phyloP scores from a whole-genome alignment of 441 rosid genomes.

The Rhodomyrtus psidioides region DNA sequence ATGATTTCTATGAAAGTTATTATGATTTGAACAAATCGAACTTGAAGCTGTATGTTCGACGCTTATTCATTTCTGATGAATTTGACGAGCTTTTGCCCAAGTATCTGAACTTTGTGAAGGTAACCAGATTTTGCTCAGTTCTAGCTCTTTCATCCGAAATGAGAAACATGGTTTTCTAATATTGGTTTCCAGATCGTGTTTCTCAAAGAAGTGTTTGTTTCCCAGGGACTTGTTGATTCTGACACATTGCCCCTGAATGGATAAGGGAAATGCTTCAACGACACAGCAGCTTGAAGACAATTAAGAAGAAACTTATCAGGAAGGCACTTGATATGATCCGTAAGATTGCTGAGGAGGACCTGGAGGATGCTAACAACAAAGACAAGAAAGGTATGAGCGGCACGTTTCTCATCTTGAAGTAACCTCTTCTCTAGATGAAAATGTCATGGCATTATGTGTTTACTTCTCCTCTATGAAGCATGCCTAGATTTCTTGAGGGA shows the following conservation, averaged over 20 bases:
- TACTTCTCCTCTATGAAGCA: not conserved
- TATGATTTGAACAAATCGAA: conserved; percentile 77
- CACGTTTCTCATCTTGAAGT: not conserved
- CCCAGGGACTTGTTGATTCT: conserved; percentile 95
- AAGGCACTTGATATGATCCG: conserved; percentile 97
- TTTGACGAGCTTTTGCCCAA: conserved; percentile 92
- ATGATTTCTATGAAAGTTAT: conserved; percentile 85
- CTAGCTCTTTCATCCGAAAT: not conserved
- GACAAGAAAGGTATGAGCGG: conserved; percentile 53
- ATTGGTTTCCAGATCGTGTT: not conserved
- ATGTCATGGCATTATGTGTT: not conserved
- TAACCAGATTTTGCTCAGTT: conserved; percentile 2
- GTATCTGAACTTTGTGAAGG: conserved; percentile 86
- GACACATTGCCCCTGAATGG: conserved; percentile 88
- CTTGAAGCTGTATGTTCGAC: conserved; percentile 82
- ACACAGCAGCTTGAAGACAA: conserved; percentile 88
- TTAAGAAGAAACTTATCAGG: conserved; percentile 89
- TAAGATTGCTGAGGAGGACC: conserved; percentile 88
- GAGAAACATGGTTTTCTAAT: not conserved
- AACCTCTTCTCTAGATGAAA: not conserved
- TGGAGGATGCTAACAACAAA: conserved; percentile 60
- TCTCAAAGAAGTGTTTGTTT: conserved; percentile 1
- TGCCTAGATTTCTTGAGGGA: not conserved
- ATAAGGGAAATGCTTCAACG: conserved; percentile 94
- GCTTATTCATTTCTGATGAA: conserved; percentile 93